Evolutionary conservation across 1,284 basidiomycete species (phyloP), one percentile per base, ranked within the genome.

Genomic region (Amylostereum chailletii): DNA sequence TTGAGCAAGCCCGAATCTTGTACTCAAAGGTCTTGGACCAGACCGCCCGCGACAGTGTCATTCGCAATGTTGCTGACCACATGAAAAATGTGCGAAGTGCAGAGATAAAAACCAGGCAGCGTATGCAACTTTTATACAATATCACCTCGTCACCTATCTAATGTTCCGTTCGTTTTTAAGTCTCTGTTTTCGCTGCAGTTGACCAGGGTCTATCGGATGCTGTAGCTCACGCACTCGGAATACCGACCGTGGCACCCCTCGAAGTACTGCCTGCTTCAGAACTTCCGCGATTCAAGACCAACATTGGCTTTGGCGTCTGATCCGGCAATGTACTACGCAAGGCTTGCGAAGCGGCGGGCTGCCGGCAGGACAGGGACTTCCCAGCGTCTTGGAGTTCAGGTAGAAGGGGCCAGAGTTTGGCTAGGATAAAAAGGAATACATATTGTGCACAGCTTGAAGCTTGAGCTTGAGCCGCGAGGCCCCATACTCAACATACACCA

Each of bases 1-100:
- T 96, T 62, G 88, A 91, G 69, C 91, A 94, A 62, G 91, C 94
- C 5, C 81, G 91, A 51, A 80, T 73, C 10, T 71, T 96, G 42
- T 95, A 83, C 78, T 62, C 68, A 54, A 83, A 81, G 59, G 92
- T 94, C 30, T 86, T 91, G 72, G 76, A 75, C 54, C 83, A 90
- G 52, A 71, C 70, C 27, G 76, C 78, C 50, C 76, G 80, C 45
- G 73, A 80, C 54, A 81, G 86, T 57, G 83, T 87, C 58, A 77
- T 94, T 58, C 62, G 75, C 62, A 94, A 94, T 62, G 71, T 95
- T 50, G 75, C 85, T 27, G 88, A 73, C 0, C 87, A 93, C 71
- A 75, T 91, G 63, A 70, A 75, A 37, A 70, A 64, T 31, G 82
- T 81, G 61, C 86, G 83, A 75, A 80, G 74, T 56, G 56, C 74